Percentiles rank a stretch among this genome's conserved stretches.
Conservation (phyloP, 2,329 filamentous ascomycete species). For the Juglanconis sp. region DNA sequence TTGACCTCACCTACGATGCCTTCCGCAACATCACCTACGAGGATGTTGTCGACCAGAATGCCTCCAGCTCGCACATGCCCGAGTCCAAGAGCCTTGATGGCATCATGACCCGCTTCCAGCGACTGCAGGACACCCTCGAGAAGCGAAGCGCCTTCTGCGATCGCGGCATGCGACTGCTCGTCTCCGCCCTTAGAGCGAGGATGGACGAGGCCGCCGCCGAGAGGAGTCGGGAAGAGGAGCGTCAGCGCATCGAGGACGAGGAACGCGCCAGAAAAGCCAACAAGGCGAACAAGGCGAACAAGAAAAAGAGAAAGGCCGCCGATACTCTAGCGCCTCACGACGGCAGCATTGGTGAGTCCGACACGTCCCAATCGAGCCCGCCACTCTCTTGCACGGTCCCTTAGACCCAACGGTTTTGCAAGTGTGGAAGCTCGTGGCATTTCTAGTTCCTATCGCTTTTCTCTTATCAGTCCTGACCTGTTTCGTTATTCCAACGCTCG, state of each 20-base stretch:
- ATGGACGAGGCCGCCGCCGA: conserved; percentile 48
- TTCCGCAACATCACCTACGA: conserved; percentile 63
- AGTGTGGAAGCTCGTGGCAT: not conserved
- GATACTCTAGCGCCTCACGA: conserved; percentile 58
- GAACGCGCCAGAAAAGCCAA: conserved; percentile 52
- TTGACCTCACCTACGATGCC: conserved; percentile 59
- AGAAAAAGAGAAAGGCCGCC: conserved; percentile 75
- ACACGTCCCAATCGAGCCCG: not conserved
- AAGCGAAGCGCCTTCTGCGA: conserved; percentile 67
- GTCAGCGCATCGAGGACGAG: conserved; percentile 47
- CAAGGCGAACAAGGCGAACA: conserved; percentile 66
- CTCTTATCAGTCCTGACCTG: not conserved
- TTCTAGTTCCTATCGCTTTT: not conserved
- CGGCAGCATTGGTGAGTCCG: conserved; percentile 30
- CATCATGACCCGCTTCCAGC: conserved; percentile 61
- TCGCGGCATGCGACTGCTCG: conserved; percentile 68
- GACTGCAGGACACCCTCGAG: conserved; percentile 64
- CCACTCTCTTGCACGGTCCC: not conserved
- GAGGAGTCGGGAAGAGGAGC: conserved; percentile 48
- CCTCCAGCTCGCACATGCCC: conserved; percentile 55
- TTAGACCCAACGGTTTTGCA: not conserved
- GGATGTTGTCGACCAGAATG: conserved; percentile 63
- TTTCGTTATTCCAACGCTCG: not conserved
- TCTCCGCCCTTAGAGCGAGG: conserved; percentile 61
- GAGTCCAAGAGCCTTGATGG: conserved; percentile 63